phyloP scores from a whole-genome alignment of 1,284 basidiomycete species.

The Cutaneotrichosporon mucoides region DNA sequence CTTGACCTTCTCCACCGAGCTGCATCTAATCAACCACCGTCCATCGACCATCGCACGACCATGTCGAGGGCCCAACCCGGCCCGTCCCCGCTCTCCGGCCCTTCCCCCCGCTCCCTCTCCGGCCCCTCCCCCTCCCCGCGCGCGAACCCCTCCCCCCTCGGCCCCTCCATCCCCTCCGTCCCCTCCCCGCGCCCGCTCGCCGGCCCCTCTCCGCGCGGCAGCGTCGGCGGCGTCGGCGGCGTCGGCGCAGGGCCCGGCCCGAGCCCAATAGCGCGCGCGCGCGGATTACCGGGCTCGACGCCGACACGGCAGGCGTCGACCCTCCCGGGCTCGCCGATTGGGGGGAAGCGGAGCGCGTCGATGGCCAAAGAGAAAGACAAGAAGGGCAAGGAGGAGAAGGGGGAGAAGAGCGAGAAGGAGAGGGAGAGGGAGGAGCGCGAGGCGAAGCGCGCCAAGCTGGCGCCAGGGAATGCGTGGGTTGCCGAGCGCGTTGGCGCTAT shows the following conservation, averaged over 20 bases:
- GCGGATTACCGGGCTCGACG: conserved; percentile 1
- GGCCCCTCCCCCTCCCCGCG: conserved; percentile 11
- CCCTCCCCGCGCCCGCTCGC: conserved; percentile 10
- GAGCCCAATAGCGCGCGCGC: conserved; percentile 6
- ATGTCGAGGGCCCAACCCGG: conserved; percentile 6
- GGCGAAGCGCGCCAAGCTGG: conserved; percentile 14
- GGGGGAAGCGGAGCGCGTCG: no score
- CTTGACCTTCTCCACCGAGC: no score
- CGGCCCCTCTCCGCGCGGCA: conserved; percentile 12
- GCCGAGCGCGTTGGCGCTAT: conserved; percentile 23
- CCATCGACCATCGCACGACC: background rate
- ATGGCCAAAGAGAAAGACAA: background rate
- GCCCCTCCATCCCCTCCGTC: background rate
- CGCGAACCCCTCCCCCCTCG: conserved; percentile 1
- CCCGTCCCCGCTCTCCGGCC: conserved; percentile 15
- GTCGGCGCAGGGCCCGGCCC: conserved; percentile 1
- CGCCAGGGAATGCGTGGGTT: conserved; percentile 29
- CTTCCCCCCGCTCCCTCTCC: conserved; percentile 9
- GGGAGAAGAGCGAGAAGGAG: background rate
- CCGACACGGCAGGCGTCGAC: conserved; percentile 1
- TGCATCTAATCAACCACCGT: background rate
- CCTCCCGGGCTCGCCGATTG: conserved; percentile 2
- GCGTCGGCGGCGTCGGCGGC: no score
- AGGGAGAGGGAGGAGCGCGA: conserved; percentile 1
- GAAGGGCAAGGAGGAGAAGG: background rate